Base-by-base conservation (phyloP, 495 filamentous ascomycete genomes). In the Cryomyces antarcticus region DNA sequence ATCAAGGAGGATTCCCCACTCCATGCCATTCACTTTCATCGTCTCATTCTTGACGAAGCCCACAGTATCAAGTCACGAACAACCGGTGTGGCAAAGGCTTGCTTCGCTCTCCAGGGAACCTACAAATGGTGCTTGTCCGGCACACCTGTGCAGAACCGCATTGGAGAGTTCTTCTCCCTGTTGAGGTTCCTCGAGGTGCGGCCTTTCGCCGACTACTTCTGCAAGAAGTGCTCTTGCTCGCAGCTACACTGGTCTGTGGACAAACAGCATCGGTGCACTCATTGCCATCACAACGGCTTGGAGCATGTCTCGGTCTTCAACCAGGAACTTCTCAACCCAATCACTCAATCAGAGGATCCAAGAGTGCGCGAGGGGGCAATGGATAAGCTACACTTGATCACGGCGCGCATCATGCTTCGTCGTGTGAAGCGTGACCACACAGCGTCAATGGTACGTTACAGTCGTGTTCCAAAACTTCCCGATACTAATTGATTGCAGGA, bases 41-140 rank as follows among this genome's bases (percentile, higher is more conserved):
- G 89, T 28, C 70, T 93, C 46, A 85, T 97, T 46, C 74, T 97
- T 4, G 89, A 97, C 47, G 89, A 97, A 60, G 89, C 88, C 5
- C 89, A 97, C 60, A 87, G 77, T 56, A 95, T 97, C 64, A 96
- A 96, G 64, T 75, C 75, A 50, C 74, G 84, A 30, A 78, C 71
- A 7, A 87, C 82, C n/a, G 77, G 82, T 60, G 85, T 85, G 37
- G 85, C 87, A n/a, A 85, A 80, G 53, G 85, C 86, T 17, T 93
- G 87, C 58, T 93, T 93, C 58, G 86, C 88, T 1, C 63, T 96
- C 38, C 75, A 82, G 38, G 80, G 78, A 42, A 73, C 71, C 11
- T 87, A 88, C 56, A 93, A 87, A 48, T 94, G 89, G 81, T 97
- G 89, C 52, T 70, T 96, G 29, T 88, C 80, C 39, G 89, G 89